These are phyloP conservation scores for Elsinoe ampelina DNA, from an alignment of 2,329 filamentous ascomycete genomes.

Conservation along the genomic window DNA sequence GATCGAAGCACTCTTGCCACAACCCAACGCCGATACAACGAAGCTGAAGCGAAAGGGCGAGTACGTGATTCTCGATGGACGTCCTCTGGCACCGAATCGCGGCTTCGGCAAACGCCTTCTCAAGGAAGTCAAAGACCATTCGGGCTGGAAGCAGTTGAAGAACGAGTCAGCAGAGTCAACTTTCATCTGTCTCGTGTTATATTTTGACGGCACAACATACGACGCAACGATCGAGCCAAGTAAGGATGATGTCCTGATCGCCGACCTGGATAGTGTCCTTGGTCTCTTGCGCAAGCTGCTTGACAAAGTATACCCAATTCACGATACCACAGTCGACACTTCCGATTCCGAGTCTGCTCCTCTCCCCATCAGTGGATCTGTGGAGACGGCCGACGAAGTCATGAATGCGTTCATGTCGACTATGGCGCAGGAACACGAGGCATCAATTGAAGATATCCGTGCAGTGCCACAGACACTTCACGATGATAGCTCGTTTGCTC, in stretches of 20 bases:
- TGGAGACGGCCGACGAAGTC: no score
- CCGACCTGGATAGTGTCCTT: constrained; percentile 43
- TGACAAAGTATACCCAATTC: constrained; percentile 26
- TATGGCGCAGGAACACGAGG: not conserved
- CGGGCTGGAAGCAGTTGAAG: constrained; percentile 28
- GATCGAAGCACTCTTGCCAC: constrained; percentile 52
- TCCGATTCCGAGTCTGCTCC: not conserved
- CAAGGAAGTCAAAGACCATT: constrained; percentile 42
- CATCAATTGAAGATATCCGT: not conserved
- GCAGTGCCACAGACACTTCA: no score
- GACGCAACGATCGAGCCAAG: constrained; percentile 63
- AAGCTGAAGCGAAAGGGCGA: constrained; percentile 36
- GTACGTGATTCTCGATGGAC: constrained; percentile 59
- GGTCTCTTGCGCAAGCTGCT: constrained; percentile 38
- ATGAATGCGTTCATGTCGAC: not conserved
- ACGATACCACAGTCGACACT: not conserved
- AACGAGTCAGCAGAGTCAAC: constrained; percentile 35
- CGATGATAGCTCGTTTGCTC: not conserved
- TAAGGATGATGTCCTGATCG: constrained; percentile 64
- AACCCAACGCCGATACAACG: constrained; percentile 33
- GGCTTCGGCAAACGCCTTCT: constrained; percentile 54
- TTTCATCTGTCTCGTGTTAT: constrained; percentile 57
- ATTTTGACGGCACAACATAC: constrained; percentile 54
- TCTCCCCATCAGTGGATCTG: no score
- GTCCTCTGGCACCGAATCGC: constrained; percentile 49